Base-by-base conservation (phyloP, 352 stramenopile genomes). In the Thraustochytrium sp. region DNA sequence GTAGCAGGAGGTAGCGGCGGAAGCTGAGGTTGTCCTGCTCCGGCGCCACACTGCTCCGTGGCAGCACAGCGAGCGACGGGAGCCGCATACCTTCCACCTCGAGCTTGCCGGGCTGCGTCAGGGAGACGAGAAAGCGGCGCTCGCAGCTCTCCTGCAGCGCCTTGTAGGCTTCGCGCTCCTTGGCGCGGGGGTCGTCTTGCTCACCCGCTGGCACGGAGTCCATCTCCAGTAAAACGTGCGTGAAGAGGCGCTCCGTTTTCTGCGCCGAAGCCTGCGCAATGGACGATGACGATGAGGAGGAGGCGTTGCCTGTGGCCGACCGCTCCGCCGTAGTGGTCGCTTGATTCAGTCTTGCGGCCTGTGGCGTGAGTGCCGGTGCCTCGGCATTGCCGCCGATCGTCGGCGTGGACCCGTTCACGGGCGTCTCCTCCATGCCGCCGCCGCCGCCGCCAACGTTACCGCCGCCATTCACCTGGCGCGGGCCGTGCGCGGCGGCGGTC, bases 101-200 rank as follows among this genome's bases (percentile, higher is more conserved):
- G 42, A 77, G 26, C 26, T 77, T 77, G 8, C 65, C 65, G 31
- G 65, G 65, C 8, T 77, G 65, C 65, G 65, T 23, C 36, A 77
- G 31, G 11, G 65, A 77, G 34, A 77, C 64, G 65, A 77, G 65
- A 75, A 77, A 77, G 11, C 65, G 65, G 46, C 65, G 65, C 46
- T 77, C 65, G 65, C 65, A 77, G 65, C 65, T 77, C 46, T 77
- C 65, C 64, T 77, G 26, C 26, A 77, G 65, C 65, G 65, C 68
- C 46, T 36, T 23, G 26, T 77, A 77, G 11, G 65, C 65, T 23
- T 21, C 21, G 18, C 64, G 18, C 65, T 77, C 65, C 37, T 77
- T 77, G 40, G 26, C 64, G 13, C 65, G 65, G 11, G 64, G 26
- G 26, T 77, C 65, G 46, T 75, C 65, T 26, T 77, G 26, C n/a